A percentile compares a stretch with the other conserved stretches of the same genome.
Conservation (phyloP, 768 basidiomycete genomes). For the Leccinum uliginosum region DNA sequence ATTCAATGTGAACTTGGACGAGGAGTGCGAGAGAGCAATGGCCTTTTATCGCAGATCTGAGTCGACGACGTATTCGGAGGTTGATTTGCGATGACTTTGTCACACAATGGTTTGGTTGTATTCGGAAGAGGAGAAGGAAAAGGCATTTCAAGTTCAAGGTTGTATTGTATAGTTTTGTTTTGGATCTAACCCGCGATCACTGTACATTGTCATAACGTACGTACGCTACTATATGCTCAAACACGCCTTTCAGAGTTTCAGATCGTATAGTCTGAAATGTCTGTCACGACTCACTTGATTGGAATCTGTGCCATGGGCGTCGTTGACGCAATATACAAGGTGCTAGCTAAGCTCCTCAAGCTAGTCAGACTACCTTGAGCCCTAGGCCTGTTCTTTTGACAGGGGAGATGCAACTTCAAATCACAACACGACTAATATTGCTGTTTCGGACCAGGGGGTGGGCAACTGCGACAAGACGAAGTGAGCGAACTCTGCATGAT, state of each 20-base stretch:
- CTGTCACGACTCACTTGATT: background rate
- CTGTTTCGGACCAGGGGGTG: no score
- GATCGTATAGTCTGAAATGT: background rate
- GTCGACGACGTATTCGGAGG: background rate
- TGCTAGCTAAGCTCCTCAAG: no score
- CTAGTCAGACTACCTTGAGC: no score
- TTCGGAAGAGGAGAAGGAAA: background rate
- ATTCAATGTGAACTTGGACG: constrained; percentile 19
- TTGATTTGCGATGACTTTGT: background rate
- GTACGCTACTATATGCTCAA: constrained; percentile 3
- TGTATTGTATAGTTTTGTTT: constrained; percentile 18
- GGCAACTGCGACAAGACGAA: no score
- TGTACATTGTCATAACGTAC: constrained; percentile 5
- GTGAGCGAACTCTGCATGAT: no score
- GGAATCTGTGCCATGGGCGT: background rate
- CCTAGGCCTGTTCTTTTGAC: no score
- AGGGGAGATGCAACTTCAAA: no score
- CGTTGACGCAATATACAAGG: no score
- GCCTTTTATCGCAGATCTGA: constrained; percentile 21
- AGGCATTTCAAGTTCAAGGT: background rate
- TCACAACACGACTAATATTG: no score
- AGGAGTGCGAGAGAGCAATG: constrained; percentile 25
- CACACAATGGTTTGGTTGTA: background rate
- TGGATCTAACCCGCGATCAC: constrained; percentile 16
- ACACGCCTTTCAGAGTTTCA: background rate